Conservation (phyloP, 108 stramenopile genomes). For the Chaetoceros tenuissimus region DNA sequence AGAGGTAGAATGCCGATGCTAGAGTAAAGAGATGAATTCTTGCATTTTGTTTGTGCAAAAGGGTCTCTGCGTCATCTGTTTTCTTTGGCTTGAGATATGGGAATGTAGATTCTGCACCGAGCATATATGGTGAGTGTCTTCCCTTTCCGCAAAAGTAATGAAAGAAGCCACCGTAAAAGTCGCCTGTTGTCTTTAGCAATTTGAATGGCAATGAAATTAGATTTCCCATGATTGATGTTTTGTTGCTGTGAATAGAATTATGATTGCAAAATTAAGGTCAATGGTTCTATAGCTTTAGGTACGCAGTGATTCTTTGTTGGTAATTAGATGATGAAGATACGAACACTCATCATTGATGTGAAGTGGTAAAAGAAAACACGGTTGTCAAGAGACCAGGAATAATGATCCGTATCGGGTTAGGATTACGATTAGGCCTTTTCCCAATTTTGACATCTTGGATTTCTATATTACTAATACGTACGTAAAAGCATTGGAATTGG, state of each 20-base stretch:
- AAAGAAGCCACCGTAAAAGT: slow-evolving; percentile 68
- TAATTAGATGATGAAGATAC: too few species aligned
- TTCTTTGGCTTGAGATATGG: slow-evolving; percentile 21
- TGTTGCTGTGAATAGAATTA: background rate
- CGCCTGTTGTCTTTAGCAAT: slow-evolving; percentile 36
- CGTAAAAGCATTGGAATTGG: too few species aligned
- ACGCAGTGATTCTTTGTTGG: too few species aligned
- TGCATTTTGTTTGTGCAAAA: slow-evolving; percentile 69
- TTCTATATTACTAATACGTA: too few species aligned
- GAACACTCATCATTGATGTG: too few species aligned
- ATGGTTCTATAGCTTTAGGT: too few species aligned
- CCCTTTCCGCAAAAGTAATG: slow-evolving; percentile 63
- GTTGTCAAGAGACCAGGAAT: too few species aligned
- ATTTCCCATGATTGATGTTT: slow-evolving; percentile 29
- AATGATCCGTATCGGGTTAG: too few species aligned
- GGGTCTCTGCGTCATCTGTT: slow-evolving; percentile 17
- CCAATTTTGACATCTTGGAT: too few species aligned
- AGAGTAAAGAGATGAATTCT: slow-evolving; percentile 86
- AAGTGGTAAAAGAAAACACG: too few species aligned
- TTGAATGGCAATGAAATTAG: slow-evolving; percentile 35
- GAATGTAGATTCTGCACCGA: slow-evolving; percentile 26
- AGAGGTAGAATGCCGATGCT: slow-evolving; percentile 83
- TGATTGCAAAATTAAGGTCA: too few species aligned
- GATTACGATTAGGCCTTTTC: too few species aligned
- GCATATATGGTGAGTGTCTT: slow-evolving; percentile 34